Base-by-base conservation (phyloP, 179 eudicot genomes). In the Beta macrorhiza region DNA sequence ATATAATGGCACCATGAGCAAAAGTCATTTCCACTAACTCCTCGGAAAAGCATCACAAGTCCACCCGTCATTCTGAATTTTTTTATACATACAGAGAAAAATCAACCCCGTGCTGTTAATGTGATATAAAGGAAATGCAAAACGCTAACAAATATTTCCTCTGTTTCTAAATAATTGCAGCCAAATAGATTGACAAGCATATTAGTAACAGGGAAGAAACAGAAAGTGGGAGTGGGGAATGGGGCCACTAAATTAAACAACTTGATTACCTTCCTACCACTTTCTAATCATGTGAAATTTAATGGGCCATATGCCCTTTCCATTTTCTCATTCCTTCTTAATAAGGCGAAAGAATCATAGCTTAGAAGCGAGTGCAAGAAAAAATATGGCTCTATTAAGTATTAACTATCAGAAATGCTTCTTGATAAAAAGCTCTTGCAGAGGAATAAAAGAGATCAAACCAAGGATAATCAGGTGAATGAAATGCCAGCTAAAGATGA, bases 1-100 rank as follows among this genome's bases (percentile, higher is more conserved):
- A 95, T 69, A 79, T 93, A 89, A 83, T 89, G 99, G 90, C 99
- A 95, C 99, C 99, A 95, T 11, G 97, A 90, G 51, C 99, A 95
- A 61, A 87, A 88, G 42, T 92, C 88, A 70, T 93, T 92, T 19
- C 87, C 91, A 75, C 91, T 29, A 25, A 85, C 90, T 72, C 93
- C 93, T 65, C 72, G 57, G 37, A 90, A 85, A 22, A 93, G 84
- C 81, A 88, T 44, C 20, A 85, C 79, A 44, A 90, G 67, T 4
- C 90, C 92, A 42, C 59, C 65, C 0, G 83, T 56, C 70, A 93
- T 83, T 70, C 94, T 92, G 89, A 74, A 53, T 0, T 37, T 37
- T 2, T 37, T 37, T 37, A 37, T 37, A 37, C 42, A 37, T 37
- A 37, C 2, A 37, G 3, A 37, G 42, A 37, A 37, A 37, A 37